Conservation (phyloP, 2,329 filamentous ascomycete genomes). For the Nothophoma quercina region DNA sequence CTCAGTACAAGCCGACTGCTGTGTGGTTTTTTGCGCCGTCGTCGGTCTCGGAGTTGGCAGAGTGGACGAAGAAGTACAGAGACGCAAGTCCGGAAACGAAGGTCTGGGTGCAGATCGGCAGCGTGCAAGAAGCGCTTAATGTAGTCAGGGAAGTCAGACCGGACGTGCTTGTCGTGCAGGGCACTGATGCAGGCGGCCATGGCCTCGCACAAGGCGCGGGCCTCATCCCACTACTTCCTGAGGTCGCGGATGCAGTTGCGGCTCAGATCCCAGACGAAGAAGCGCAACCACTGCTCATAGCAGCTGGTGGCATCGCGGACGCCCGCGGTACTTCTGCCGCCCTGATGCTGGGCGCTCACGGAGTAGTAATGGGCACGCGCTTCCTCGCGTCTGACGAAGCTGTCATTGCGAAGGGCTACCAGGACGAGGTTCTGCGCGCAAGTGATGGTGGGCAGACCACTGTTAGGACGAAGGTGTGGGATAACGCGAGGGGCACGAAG, state of each 20-base stretch:
- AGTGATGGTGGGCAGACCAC: constrained; percentile 62
- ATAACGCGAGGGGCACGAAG: constrained; percentile 62
- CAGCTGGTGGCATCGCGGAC: constrained; percentile 66
- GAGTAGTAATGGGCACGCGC: constrained; percentile 69
- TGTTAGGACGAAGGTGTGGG: constrained; percentile 60
- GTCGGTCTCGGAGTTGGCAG: constrained; percentile 46
- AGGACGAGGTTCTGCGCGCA: constrained; percentile 55
- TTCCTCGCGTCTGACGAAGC: constrained; percentile 65
- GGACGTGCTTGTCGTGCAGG: constrained; percentile 69
- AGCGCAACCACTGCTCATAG: constrained; percentile 56
- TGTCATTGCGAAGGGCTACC: constrained; percentile 56
- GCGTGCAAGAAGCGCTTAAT: constrained; percentile 62
- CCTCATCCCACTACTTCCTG: constrained; percentile 65
- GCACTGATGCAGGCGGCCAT: constrained; percentile 70
- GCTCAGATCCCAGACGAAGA: constrained; percentile 26
- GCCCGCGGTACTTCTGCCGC: constrained; percentile 66
- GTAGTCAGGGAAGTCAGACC: constrained; percentile 57
- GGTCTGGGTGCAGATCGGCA: constrained; percentile 70
- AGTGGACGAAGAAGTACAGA: constrained; percentile 45
- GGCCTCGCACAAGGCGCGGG: constrained; percentile 64
- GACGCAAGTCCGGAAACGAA: constrained; percentile 48
- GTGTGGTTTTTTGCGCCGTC: constrained; percentile 73
- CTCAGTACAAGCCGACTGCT: constrained; percentile 62
- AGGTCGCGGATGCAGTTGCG: constrained; percentile 60
- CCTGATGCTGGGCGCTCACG: constrained; percentile 61